These are phyloP conservation scores for Colletotrichum navitas DNA, from an alignment of 2,329 filamentous ascomycete species.

Conservation along the genomic window DNA sequence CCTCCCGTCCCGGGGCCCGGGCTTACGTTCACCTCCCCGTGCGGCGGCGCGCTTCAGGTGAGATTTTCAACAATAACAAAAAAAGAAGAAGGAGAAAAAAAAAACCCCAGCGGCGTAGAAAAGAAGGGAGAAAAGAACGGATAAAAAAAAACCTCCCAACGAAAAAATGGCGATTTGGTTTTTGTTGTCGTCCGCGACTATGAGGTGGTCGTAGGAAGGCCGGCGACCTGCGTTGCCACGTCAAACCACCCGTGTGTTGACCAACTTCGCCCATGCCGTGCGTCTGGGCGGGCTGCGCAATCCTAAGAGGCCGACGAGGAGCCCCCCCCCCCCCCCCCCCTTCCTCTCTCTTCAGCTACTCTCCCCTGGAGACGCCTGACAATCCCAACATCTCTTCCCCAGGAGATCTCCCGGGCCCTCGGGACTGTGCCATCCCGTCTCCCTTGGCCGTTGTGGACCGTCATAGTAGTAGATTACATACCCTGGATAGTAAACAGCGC, in stretches of 20 bases:
- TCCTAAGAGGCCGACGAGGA: constrained; percentile 1
- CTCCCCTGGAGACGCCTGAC: constrained; percentile 6
- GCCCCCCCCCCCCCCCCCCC: not conserved
- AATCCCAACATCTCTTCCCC: not conserved
- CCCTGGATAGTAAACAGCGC: not conserved
- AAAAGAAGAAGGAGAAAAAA: not conserved
- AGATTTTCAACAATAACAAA: not conserved
- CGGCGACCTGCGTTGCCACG: constrained; percentile 4
- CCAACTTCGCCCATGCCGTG: constrained; percentile 22
- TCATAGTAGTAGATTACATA: not conserved
- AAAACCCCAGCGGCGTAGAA: not conserved
- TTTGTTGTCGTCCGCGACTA: not conserved
- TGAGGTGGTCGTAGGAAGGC: not conserved
- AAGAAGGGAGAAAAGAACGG: not conserved
- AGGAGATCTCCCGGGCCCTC: not conserved
- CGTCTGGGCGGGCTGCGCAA: not conserved
- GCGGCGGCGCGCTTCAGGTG: constrained; percentile 31
- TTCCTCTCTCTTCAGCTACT: not conserved
- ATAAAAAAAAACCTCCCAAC: not conserved
- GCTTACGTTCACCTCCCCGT: constrained; percentile 6
- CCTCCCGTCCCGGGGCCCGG: constrained; percentile 21
- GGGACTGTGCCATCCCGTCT: constrained; percentile 14
- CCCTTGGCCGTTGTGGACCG: not conserved
- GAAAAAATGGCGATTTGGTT: not conserved
- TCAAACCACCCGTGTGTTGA: not conserved